Percentiles rank a stretch among this genome's conserved stretches.
Conservation (phyloP, 1,139 yeast species). For the Citeromyces hawaiiensis region DNA sequence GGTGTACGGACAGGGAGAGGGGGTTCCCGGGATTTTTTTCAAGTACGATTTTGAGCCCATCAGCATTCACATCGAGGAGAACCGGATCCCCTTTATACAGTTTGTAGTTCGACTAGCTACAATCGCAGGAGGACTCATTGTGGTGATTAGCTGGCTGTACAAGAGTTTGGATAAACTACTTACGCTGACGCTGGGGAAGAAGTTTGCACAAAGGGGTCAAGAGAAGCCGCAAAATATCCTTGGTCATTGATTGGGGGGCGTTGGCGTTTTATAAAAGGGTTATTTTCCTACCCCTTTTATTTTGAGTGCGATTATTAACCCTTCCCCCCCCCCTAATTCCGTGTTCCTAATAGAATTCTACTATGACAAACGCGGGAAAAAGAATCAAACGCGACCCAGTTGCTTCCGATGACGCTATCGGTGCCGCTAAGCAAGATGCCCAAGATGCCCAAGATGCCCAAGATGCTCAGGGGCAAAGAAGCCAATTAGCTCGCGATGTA, state of each 20-base stretch:
- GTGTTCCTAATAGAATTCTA: too few relatives aligned
- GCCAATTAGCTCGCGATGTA: neutral
- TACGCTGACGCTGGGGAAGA: slow-evolving; percentile 32
- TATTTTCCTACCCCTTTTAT: neutral
- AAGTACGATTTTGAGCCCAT: slow-evolving; percentile 85
- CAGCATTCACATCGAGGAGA: slow-evolving; percentile 53
- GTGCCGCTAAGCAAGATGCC: neutral
- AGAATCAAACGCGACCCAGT: neutral
- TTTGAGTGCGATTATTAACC: neutral
- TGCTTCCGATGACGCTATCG: neutral
- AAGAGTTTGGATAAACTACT: slow-evolving; percentile 30
- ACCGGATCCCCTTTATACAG: slow-evolving; percentile 61
- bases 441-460: too few relatives aligned
- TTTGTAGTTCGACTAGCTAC: slow-evolving; percentile 73
- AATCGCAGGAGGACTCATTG: slow-evolving; percentile 59
- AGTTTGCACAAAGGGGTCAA: slow-evolving; percentile 36
- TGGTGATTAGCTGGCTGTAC: slow-evolving; percentile 34
- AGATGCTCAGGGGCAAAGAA: neutral
- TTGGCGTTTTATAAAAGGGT: neutral
- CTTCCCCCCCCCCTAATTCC: too few relatives aligned
- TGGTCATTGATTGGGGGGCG: neutral
- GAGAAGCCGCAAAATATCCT: slow-evolving; percentile 21
- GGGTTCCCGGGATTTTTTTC: slow-evolving; percentile 69
- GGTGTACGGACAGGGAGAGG: slow-evolving; percentile 17
- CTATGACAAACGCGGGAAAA: neutral